phyloP scores from a whole-genome alignment of 768 basidiomycete species.

The Rhodotorula babjevae region DNA sequence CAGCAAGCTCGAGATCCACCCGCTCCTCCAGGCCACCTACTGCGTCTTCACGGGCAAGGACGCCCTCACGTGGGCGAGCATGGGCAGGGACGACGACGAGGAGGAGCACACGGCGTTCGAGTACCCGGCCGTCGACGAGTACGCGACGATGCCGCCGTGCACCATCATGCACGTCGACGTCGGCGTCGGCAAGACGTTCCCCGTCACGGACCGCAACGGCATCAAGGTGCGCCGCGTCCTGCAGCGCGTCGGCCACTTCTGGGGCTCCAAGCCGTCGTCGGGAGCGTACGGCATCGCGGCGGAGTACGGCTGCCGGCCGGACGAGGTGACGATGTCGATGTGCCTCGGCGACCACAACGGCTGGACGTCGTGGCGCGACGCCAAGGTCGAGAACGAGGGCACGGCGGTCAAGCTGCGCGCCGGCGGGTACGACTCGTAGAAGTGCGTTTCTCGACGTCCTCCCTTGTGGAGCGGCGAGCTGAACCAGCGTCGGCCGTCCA shows the following conservation, averaged over 20 bases:
- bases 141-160: background rate
- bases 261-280: background rate
- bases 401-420: background rate
- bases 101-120: background rate
- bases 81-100: background rate
- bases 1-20: background rate
- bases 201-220: background rate
- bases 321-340: background rate
- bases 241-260: background rate
- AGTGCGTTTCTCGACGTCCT: background rate
- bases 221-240: background rate
- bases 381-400: background rate
- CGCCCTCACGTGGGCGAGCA: background rate
- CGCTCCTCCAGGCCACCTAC: background rate
- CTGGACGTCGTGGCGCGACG: background rate
- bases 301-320: background rate
- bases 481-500: background rate
- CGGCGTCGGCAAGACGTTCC: background rate
- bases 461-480: background rate
- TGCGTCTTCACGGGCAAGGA: background rate
- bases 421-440: background rate
- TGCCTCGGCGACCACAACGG: background rate
- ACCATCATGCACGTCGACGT: background rate
- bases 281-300: background rate
- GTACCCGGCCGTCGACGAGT: background rate